These are phyloP conservation scores for Dispira simplex DNA, from an alignment of 192 early-diverging fungal species.

Conservation along the genomic window DNA sequence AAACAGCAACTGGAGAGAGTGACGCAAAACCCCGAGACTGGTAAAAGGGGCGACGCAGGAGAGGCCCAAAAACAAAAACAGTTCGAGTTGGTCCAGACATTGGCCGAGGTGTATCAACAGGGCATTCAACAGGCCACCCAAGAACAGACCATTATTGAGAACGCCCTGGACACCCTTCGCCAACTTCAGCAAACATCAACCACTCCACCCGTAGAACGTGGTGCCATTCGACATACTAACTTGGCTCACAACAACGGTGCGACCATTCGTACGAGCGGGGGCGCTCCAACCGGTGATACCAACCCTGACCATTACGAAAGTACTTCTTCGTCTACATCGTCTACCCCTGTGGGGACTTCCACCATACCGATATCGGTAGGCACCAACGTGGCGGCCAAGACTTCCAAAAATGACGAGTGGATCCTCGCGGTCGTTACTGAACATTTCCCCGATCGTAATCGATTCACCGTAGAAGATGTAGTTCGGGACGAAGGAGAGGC, in stretches of 20 bases:
- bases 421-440: slow-evolving; percentile 3
- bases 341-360: not conserved
- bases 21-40: not conserved
- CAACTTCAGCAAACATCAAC: not conserved
- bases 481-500: not conserved
- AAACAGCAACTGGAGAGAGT: not conserved
- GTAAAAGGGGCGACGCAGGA: not conserved
- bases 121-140: not conserved
- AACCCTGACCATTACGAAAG: not conserved
- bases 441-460: not conserved
- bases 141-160: not conserved
- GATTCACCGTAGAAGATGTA: slow-evolving; percentile 2
- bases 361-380: not conserved
- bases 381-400: not conserved
- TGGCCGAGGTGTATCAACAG: not conserved
- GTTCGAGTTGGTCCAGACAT: not conserved
- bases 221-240: not conserved
- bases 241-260: not conserved
- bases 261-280: not conserved
- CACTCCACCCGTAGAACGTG: not conserved
- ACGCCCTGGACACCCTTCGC: not conserved
- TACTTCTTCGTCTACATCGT: not conserved
- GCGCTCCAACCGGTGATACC: not conserved
- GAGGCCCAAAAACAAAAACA: not conserved
- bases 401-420: slow-evolving; percentile 6